Percentiles rank a stretch among this genome's conserved stretches.
phyloP scores from a whole-genome alignment of 2,329 filamentous ascomycete genomes.

The Xenoacremonium recifei region DNA sequence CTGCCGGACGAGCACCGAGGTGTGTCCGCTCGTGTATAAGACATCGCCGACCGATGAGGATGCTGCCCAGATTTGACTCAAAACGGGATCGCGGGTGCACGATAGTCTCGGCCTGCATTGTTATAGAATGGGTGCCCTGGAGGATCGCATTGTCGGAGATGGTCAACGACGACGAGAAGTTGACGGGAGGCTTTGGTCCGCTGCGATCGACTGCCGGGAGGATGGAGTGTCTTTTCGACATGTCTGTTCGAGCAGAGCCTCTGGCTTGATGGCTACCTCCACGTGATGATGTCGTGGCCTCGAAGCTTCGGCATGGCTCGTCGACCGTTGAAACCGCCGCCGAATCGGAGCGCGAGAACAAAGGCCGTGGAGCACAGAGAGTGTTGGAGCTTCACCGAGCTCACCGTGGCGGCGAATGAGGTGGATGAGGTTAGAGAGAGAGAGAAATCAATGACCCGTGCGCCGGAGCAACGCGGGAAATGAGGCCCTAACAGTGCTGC shows the following conservation, averaged over 20 bases:
- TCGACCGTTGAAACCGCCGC: not conserved
- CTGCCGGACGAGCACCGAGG: constrained; percentile 46
- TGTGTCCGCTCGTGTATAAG: constrained; percentile 72
- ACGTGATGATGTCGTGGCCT: constrained; percentile 4
- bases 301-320: constrained; percentile 12
- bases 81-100: constrained; percentile 84
- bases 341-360: no score
- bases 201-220: constrained; percentile 51
- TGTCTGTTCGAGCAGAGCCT: no score
- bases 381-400: not conserved
- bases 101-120: constrained; percentile 73
- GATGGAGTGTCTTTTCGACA: constrained; percentile 55
- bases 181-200: constrained; percentile 59
- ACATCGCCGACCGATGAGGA: constrained; percentile 78
- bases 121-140: constrained; percentile 73
- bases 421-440: constrained; percentile 26
- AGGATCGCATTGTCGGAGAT: constrained; percentile 64
- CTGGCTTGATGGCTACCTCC: no score
- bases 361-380: not conserved
- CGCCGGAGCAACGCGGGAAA: not conserved
- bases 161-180: constrained; percentile 58
- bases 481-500: constrained; percentile 16
- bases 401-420: constrained; percentile 1
- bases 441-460: constrained; percentile 9
- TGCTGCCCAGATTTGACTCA: constrained; percentile 73